These are phyloP conservation scores for Gonium pectorale DNA, from an alignment of 139 green algal species.

Conservation along the genomic window DNA sequence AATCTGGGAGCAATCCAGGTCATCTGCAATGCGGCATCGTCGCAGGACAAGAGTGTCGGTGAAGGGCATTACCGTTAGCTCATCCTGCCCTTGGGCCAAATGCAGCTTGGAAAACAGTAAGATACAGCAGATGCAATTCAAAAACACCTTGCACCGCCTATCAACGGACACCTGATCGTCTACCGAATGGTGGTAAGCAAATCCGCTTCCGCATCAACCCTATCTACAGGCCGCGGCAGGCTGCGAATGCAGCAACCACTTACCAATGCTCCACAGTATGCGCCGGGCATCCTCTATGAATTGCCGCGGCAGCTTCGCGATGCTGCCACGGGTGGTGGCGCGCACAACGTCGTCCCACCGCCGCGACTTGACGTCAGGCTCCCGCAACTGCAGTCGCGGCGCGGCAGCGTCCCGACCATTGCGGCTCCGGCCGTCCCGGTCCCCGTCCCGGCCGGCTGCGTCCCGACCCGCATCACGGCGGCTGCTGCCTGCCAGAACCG, in stretches of 20 bases:
- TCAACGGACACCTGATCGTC: too few species aligned
- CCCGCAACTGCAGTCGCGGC: neutral
- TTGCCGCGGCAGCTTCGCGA: slow-evolving; percentile 20
- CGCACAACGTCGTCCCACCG: slow-evolving; percentile 25
- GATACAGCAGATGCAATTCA: too few species aligned
- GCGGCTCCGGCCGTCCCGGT: neutral
- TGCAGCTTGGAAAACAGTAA: too few species aligned
- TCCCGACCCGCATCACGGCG: neutral
- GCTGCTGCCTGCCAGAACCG: slow-evolving; percentile 19
- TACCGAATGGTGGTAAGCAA: too few species aligned
- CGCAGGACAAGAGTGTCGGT: neutral
- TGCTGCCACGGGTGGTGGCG: neutral
- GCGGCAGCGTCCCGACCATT: neutral
- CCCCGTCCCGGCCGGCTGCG: neutral
- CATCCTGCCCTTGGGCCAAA: too few species aligned
- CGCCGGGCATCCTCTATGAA: slow-evolving; percentile 33
- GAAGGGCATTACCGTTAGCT: too few species aligned
- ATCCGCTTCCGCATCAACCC: too few species aligned
- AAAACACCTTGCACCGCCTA: too few species aligned
- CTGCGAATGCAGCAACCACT: too few species aligned
- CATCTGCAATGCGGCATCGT: neutral
- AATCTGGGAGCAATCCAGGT: slow-evolving; percentile 40
- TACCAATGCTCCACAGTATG: slow-evolving; percentile 18
- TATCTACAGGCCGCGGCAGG: too few species aligned
- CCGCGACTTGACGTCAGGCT: slow-evolving; percentile 11